Base-by-base conservation (phyloP, 2,329 filamentous ascomycete genomes). In the Fusarium floridanum region DNA sequence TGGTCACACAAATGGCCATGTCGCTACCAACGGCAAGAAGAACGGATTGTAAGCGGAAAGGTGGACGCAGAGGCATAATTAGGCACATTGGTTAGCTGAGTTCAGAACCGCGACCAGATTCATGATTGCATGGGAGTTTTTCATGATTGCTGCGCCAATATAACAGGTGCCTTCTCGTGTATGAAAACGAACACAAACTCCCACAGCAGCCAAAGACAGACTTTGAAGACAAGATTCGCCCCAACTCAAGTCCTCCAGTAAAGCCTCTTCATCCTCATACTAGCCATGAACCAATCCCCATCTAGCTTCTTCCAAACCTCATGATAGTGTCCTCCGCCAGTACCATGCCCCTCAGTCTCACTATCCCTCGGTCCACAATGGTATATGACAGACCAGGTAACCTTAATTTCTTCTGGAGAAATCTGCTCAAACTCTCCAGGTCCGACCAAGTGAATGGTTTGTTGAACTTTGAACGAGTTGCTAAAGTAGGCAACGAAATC, bases 281-380 rank as follows among this genome's bases (percentile, higher is more conserved):
- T 66, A 10, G 55, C 22, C 65, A 76, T 72, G 0, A 76, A 74
- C 73, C 65, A 76, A 6, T 76, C 73, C 6, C 61, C 56, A 0
- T 68, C 70, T 6, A 66, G 59, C 4, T 68, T 75, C 43, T 8
- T 72, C 70, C 71, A 76, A 0, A 39, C 68, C 27, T 76, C 73
- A 3, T 76, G 22, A 41, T 76, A 76, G 29, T 76, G 69, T 0
- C 73, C 71, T 0, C 73, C 70, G 0, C 73, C 70, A 0, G 65
- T 74, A 1, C 70, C 70, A n/a, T 68, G 65, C 1, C 59, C 22
- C 4, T 68, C 73, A 0, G 57, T 56, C 0, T 57, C n/a, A 6
- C 53, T 20, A 0, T 36, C 34, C 7, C 67, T 76, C 0, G 50
- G 50, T 0, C 67, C 67, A 45, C 45, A 50, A 4, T 76, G 67